Base-by-base conservation (phyloP, 108 stramenopile genomes). In the Asterionellopsis glacialis region DNA sequence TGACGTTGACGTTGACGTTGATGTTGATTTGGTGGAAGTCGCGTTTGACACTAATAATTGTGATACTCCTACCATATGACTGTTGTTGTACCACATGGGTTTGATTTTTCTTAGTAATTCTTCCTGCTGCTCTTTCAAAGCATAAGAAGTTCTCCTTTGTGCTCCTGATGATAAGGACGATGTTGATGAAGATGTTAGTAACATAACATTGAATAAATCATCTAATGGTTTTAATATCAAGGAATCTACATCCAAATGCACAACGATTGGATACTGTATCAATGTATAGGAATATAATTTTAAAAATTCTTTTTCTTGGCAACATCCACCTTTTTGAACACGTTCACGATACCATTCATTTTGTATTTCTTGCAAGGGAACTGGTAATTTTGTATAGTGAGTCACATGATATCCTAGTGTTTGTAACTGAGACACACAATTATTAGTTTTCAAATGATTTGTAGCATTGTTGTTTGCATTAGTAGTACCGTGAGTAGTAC, bases 281-380 rank as follows among this genome's bases (percentile, higher is more conserved):
- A 87, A 26, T 19, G 84, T 84, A 57, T 90, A 85, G 26, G 89
- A 76, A 57, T 85, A 83, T 47, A 85, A 51, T 48, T 79, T 77
- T 24, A 85, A 69, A 23, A 79, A 85, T 51, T 89, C 88, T 27
- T 75, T 68, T 21, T 70, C 75, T 11, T 83, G 82, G 56, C 87
- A 88, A 48, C 87, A 88, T 59, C 77, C 79, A 50, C 82, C 83
- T 19, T 45, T 51, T 61, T 83, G 74, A n/a, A 87, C 65, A 61
- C 78, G 77, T 58, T 66, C 49, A 22, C 64, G 58, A 41, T 73
- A 66, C 59, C 67, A 87, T 25, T 75, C 76, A 44, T 63, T 70
- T 45, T 51, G 50, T 21, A 87, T 81, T 11, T 81, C 74, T 11
- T 1, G 9, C 4, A 19, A 9, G 7, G 33, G 2, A 2, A 33